Conservation (phyloP, 164 flowering plant genomes). For the Dillenia turbinata region DNA sequence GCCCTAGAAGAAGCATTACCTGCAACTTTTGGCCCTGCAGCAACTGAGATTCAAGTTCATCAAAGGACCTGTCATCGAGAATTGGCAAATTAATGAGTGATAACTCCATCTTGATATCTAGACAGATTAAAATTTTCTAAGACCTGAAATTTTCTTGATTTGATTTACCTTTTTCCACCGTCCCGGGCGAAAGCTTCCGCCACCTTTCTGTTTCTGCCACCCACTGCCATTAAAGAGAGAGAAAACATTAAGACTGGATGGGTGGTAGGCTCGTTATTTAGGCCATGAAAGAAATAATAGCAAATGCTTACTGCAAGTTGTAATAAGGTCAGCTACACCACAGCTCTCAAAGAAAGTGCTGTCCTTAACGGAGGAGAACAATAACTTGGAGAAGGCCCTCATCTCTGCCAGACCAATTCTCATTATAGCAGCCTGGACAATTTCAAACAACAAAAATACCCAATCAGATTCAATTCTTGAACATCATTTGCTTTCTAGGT, state of each 20-base stretch:
- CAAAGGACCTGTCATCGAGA: constrained; percentile 60
- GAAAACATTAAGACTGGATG: too few relatives aligned
- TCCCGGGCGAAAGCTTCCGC: constrained; percentile 90
- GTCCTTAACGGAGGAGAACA: constrained; percentile 82
- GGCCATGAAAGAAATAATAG: not conserved
- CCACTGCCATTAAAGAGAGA: constrained; percentile 48
- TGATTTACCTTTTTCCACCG: constrained; percentile 75
- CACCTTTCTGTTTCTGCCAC: constrained; percentile 96
- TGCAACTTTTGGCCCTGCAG: constrained; percentile 94
- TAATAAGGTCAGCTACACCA: constrained; percentile 95
- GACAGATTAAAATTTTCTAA: not conserved
- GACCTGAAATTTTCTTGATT: not conserved
- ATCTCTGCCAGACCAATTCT: constrained; percentile 92
- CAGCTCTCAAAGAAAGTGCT: constrained; percentile 97
- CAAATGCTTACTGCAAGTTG: constrained; percentile 67
- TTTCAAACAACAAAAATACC: not conserved
- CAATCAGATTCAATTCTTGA: too few relatives aligned
- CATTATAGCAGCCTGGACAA: constrained; percentile 87
- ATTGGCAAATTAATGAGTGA: not conserved
- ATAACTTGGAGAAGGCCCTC: constrained; percentile 83
- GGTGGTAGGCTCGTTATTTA: not conserved
- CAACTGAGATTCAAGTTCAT: constrained; percentile 95
- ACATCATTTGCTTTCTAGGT: too few relatives aligned
- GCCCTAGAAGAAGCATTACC: constrained; percentile 28
- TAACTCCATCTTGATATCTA: not conserved